Evolutionary conservation across 371 early-diverging fungal species (phyloP), one percentile per base, ranked within the genome.

Genomic region (Circinella umbellata): DNA sequence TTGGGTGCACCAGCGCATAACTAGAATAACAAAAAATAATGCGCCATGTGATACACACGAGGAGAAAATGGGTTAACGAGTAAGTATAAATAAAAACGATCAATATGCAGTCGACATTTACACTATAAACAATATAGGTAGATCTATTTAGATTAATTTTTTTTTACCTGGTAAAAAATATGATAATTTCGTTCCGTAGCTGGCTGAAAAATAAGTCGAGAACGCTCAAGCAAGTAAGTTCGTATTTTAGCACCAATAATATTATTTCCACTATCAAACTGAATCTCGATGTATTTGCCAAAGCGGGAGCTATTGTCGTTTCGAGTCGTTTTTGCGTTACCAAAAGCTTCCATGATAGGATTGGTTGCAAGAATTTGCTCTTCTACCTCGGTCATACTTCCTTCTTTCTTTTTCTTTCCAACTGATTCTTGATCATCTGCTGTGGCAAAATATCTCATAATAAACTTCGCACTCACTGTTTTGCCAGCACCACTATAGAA

Each of bases 271-370:
- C 86, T 84, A 73, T 90, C 90, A 73, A 93, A 93, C 71, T 88
- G 85, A 69, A 93, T 92, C 74, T 96, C 95, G 61, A 98, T 94
- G 84, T 95, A 98, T 87, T 99, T 99, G 60, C 99, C 99, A 80
- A 98, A 99, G 20, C 99, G 90, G 64, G 96, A 96, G 66, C 92
- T 92, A 87, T 99, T 99, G 82, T 98, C 96, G 83, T 99, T 99
- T 70, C 97, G 88, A 4, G 95, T 93, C 13, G 99, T 99, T 81
- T 98, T 98, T 63, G 99, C 96, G 86, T 99, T 99, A 72, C 99
- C 99, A 82, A 99, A 99, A 36, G 97, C 93, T 88, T 99, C 99
- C 82, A 98, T 90, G 73, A 99, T 94, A 5, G 98, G 98, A 79
- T 99, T 98, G 65, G 98, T 95, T 4, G 96, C 91, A 77, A 94